Percentiles rank a stretch among this genome's conserved stretches.
Evolutionary conservation across 108 stramenopile species (phyloP).

Genomic region (Pseudonitzschia multistriata): DNA sequence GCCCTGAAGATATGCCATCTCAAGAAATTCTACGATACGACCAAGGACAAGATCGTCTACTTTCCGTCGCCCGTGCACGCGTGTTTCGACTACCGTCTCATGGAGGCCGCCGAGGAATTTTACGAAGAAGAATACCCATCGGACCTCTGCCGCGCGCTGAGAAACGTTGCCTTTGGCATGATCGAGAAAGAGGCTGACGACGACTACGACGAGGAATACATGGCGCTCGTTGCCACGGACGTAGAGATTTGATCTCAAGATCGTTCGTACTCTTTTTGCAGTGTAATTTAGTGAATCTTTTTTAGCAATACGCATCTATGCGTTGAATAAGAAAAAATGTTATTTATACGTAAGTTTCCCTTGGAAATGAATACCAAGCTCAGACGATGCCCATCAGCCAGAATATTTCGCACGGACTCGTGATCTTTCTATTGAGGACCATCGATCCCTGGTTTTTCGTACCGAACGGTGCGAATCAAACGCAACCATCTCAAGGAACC

Average conservation of each 20-base stretch:
- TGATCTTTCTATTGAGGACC: no score
- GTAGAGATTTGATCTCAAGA: not conserved
- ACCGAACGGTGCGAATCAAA: no score
- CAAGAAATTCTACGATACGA: conserved; percentile 32
- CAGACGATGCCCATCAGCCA: no score
- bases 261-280: no score
- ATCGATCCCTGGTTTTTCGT: no score
- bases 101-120: conserved; percentile 33
- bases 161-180: conserved; percentile 8
- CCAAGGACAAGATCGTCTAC: conserved; percentile 26
- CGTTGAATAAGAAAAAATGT: no score
- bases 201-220: conserved; percentile 37
- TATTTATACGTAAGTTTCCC: no score
- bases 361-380: no score
- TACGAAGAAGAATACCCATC: conserved; percentile 37
- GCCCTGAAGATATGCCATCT: conserved; percentile 21
- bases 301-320: no score
- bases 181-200: conserved; percentile 17
- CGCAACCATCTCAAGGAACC: no score
- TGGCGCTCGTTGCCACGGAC: not conserved
- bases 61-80: conserved; percentile 24
- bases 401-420: no score
- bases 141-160: conserved; percentile 17
- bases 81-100: conserved; percentile 21
- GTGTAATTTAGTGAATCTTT: no score